Evolutionary conservation across 2,329 filamentous ascomycete genomes (phyloP).

Genomic region (Anthostomella pinea): DNA sequence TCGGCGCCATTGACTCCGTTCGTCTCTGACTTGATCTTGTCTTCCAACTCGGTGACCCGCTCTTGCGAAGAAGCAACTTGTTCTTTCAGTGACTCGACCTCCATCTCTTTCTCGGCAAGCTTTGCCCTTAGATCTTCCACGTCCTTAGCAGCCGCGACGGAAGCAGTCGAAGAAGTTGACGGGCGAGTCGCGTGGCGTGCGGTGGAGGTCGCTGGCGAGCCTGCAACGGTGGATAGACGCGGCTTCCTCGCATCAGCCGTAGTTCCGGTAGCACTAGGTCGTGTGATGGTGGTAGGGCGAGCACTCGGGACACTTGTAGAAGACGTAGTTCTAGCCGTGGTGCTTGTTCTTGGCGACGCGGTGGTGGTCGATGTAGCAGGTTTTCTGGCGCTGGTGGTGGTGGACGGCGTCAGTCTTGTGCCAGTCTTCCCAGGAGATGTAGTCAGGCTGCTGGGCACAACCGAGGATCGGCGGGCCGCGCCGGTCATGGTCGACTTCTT

Average conservation of each 20-base stretch:
- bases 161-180: conserved; percentile 36
- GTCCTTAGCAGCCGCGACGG: conserved; percentile 49
- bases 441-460: conserved; percentile 39
- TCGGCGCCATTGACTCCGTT: conserved; percentile 36
- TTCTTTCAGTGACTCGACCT: conserved; percentile 55
- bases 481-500: conserved; percentile 41
- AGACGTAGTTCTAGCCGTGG: conserved; percentile 36
- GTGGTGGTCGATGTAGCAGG: conserved; percentile 23
- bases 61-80: conserved; percentile 55
- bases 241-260: conserved; percentile 54
- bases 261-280: conserved; percentile 34
- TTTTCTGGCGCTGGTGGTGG: conserved; percentile 32
- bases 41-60: conserved; percentile 53
- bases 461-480: conserved; percentile 42
- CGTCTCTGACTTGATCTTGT: conserved; percentile 45
- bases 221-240: conserved; percentile 51
- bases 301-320: conserved; percentile 30
- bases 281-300: conserved; percentile 31
- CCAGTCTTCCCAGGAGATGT: conserved; percentile 31
- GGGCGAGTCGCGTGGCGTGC: conserved; percentile 43
- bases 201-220: conserved; percentile 35
- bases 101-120: conserved; percentile 54
- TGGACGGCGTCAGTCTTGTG: conserved; percentile 34
- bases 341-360: conserved; percentile 32
- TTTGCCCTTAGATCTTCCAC: conserved; percentile 60